Evolutionary conservation across 2,329 filamentous ascomycete genomes (phyloP).

Genomic region (Epichloe gansuensis): DNA sequence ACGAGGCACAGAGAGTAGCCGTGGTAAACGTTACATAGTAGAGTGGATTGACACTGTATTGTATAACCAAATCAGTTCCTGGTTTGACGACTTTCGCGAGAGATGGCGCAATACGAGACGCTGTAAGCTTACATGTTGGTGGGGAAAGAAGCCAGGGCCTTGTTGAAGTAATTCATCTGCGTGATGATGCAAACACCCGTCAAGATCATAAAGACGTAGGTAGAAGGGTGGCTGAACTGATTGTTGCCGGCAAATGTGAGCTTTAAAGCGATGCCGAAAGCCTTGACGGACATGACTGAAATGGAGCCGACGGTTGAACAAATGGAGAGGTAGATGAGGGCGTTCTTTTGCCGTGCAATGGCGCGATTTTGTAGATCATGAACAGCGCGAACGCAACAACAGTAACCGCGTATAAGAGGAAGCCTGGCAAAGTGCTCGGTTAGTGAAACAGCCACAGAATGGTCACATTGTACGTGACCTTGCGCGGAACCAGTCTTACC

Average conservation of each 20-base stretch:
- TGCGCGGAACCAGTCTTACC: conserved; percentile 41
- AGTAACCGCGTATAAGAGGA: conserved; percentile 71
- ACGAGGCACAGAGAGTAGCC: conserved; percentile 83
- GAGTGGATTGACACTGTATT: conserved; percentile 71
- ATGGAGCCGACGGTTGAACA: conserved; percentile 95
- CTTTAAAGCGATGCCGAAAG: conserved; percentile 94
- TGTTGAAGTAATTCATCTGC: conserved; percentile 99
- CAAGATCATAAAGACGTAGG: conserved; percentile 94
- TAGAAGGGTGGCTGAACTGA: conserved; percentile 88
- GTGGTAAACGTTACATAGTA: conserved; percentile 99
- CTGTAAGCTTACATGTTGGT: conserved; percentile 72
- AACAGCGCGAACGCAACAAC: conserved; percentile 75
- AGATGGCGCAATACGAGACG: not conserved
- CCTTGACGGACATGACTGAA: conserved; percentile 98
- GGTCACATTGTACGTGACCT: not conserved
- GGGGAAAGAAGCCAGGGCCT: conserved; percentile 89
- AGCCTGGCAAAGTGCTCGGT: conserved; percentile 44
- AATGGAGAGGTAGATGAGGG: conserved; percentile 91
- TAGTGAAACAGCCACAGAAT: not conserved
- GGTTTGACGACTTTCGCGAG: not conserved
- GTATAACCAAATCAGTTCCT: conserved; percentile 6
- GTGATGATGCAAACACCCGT: conserved; percentile 89
- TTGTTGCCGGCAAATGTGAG: conserved; percentile 88
- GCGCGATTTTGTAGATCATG: conserved; percentile 95
- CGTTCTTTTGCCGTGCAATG: conserved; percentile 88